Conservation (phyloP, 208 protist genomes). For the Leishmania guyanensis region DNA sequence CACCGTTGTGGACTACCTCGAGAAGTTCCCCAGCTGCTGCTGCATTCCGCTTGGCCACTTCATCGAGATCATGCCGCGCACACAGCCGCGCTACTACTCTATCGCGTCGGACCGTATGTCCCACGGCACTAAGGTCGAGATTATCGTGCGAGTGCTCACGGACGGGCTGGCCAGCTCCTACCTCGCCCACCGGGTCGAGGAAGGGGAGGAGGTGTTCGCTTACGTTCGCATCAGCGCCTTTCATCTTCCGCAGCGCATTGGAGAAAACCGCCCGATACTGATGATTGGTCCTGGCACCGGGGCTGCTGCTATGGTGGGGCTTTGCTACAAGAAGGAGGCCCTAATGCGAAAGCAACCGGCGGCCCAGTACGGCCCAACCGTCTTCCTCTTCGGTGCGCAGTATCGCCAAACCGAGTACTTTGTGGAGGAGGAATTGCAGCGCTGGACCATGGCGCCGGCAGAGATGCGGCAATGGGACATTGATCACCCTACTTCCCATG, state of each 20-base stretch:
- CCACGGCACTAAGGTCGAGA: slow-evolving; percentile 66
- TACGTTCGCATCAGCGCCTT: slow-evolving; percentile 91
- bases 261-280: slow-evolving; percentile 60
- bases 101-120: slow-evolving; percentile 91
- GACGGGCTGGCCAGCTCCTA: slow-evolving; percentile 84
- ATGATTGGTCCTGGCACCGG: slow-evolving; percentile 95
- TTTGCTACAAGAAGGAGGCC: slow-evolving; percentile 74
- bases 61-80: slow-evolving; percentile 88
- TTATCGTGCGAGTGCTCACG: slow-evolving; percentile 81
- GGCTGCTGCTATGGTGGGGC: slow-evolving; percentile 76
- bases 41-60: slow-evolving; percentile 66
- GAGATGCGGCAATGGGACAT: slow-evolving; percentile 34
- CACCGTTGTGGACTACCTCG: slow-evolving; percentile 77
- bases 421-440: slow-evolving; percentile 48
- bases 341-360: slow-evolving; percentile 51
- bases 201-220: slow-evolving; percentile 48
- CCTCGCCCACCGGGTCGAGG: slow-evolving; percentile 51
- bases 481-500: slow-evolving; percentile 31
- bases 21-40: slow-evolving; percentile 70
- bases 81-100: slow-evolving; percentile 96
- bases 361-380: slow-evolving; percentile 37
- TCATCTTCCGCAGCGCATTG: slow-evolving; percentile 65
- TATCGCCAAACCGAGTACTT: slow-evolving; percentile 60
- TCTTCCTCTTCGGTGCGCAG: slow-evolving; percentile 78
- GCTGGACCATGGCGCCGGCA: slow-evolving; percentile 42